A percentile compares a stretch with the other conserved stretches of the same genome.
phyloP scores from a whole-genome alignment of 345 rosid genomes.

The Pistacia vera region DNA sequence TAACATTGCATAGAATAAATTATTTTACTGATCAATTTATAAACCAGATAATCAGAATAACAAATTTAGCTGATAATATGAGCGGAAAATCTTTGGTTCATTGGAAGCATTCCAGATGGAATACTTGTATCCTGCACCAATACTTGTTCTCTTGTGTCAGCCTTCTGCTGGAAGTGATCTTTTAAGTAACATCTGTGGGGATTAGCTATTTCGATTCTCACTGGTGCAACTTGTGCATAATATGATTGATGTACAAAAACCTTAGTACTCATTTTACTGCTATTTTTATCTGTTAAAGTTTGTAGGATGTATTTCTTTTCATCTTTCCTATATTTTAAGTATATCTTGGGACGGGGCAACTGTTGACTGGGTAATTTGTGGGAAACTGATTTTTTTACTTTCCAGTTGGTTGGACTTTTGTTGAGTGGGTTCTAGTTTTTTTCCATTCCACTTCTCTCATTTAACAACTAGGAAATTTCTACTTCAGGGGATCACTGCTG shows the following conservation, averaged over 20 bases:
- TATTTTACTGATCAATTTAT: not conserved
- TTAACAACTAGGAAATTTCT: constrained; percentile 25
- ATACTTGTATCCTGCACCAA: not conserved
- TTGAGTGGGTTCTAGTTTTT: not conserved
- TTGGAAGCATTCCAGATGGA: not conserved
- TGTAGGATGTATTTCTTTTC: not conserved
- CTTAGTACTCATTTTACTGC: not conserved
- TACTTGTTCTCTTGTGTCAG: not conserved
- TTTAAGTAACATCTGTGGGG: not conserved
- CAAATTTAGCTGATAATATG: not conserved
- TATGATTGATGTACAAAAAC: not conserved
- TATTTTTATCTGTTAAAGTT: not conserved
- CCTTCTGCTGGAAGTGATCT: constrained; percentile 8
- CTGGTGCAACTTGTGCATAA: not conserved
- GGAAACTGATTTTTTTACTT: not conserved
- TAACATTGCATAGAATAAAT: not conserved
- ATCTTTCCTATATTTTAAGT: not conserved
- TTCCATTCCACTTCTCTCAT: constrained; percentile 10
- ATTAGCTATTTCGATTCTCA: not conserved
- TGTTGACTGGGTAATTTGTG: not conserved
- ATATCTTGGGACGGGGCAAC: not conserved
- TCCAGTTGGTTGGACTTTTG: not conserved
- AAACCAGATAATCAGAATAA: not conserved
- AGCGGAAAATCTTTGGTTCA: not conserved
- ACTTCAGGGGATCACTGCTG: constrained; percentile 78